Percentiles rank a stretch among this genome's conserved stretches.
Evolutionary conservation across 2,329 filamentous ascomycete genomes (phyloP).

Genomic region (Penicillium sp.): DNA sequence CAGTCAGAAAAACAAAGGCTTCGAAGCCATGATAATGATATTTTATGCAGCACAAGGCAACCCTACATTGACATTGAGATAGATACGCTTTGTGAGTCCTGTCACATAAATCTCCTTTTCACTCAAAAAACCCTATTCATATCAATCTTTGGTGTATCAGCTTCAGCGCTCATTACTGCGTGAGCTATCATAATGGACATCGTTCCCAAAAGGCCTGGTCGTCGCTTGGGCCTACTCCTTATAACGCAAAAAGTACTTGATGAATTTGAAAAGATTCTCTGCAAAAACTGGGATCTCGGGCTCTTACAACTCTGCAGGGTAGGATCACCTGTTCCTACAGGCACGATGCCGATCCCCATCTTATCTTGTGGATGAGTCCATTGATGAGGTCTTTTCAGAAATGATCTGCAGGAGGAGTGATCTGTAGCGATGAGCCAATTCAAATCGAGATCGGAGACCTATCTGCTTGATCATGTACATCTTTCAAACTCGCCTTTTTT

Average conservation of each 20-base stretch:
- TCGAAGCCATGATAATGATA: background rate
- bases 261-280: background rate
- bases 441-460: background rate
- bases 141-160: background rate
- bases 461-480: background rate
- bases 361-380: background rate
- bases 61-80: too few species aligned
- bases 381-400: background rate
- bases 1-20: slow-evolving; percentile 1
- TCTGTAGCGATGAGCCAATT: background rate
- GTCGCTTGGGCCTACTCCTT: background rate
- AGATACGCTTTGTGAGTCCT: background rate
- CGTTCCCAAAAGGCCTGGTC: background rate
- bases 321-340: background rate
- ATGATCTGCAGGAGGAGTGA: background rate
- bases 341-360: background rate
- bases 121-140: background rate
- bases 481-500: background rate
- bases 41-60: background rate
- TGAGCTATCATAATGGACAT: background rate
- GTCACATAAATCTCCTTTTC: background rate
- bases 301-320: background rate
- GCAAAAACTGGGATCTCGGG: background rate
- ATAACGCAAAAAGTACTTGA: background rate
- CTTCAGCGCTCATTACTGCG: background rate